A percentile compares a stretch with the other conserved stretches of the same genome.
These are phyloP conservation scores for Orychophragmus violaceus DNA, from an alignment of 345 rosid genomes.

Conservation along the genomic window DNA sequence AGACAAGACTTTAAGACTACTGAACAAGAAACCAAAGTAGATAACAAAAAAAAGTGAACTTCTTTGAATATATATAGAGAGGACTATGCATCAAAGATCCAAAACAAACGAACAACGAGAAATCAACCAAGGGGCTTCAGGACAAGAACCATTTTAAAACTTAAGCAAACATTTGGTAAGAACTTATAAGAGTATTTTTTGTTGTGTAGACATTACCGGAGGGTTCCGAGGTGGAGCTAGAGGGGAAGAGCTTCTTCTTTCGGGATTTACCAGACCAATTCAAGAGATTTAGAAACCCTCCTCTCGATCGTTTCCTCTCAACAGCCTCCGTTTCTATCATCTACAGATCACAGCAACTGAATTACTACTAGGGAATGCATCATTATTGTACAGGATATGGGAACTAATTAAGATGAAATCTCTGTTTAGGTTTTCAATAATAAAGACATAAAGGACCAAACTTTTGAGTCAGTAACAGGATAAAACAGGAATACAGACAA, in stretches of 20 bases:
- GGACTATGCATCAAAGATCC: constrained; percentile 1
- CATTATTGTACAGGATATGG: background rate
- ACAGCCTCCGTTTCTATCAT: constrained; percentile 55
- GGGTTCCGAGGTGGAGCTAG: background rate
- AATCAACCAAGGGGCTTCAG: constrained; percentile 5
- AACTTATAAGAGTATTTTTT: background rate
- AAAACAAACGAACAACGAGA: background rate
- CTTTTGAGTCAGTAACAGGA: constrained; percentile 1
- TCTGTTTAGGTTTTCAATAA: background rate
- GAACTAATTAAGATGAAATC: background rate
- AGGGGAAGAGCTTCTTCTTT: constrained; percentile 74
- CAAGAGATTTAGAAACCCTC: constrained; percentile 63
- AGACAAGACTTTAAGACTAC: background rate
- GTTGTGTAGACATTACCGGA: constrained; percentile 18
- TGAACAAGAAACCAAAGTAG: background rate
- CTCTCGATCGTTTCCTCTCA: constrained; percentile 61
- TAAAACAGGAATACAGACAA: constrained; percentile 17
- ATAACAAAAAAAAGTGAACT: background rate
- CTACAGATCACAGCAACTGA: constrained; percentile 29
- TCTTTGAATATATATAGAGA: background rate
- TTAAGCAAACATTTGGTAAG: background rate
- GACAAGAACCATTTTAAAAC: background rate
- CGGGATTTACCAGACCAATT: constrained; percentile 90
- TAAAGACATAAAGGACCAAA: constrained; percentile 14
- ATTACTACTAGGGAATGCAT: background rate